These are phyloP conservation scores for Solanum bulbocastanum DNA, from an alignment of 257 asterid species.

Conservation along the genomic window DNA sequence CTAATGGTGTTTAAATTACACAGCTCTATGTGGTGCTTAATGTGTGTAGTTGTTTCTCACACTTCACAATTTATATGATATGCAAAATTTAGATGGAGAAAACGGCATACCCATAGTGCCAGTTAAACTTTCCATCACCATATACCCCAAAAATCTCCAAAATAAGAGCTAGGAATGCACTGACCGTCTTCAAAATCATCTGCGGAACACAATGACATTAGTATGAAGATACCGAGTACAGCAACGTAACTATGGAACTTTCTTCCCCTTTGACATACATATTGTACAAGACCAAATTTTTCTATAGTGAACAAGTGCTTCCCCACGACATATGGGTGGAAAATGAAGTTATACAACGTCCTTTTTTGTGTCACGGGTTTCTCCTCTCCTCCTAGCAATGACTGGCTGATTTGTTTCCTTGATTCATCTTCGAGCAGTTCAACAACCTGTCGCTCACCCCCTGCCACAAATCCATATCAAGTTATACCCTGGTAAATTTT, in stretches of 20 bases:
- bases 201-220: conserved; percentile 1
- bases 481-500: background rate
- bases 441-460: conserved; percentile 62
- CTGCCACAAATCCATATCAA: conserved; percentile 21
- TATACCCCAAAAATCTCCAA: conserved; percentile 82
- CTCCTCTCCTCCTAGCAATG: conserved; percentile 50
- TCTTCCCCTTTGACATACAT: conserved; percentile 28
- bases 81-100: background rate
- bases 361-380: conserved; percentile 16
- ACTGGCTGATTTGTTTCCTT: conserved; percentile 32
- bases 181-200: conserved; percentile 91
- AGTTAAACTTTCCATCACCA: conserved; percentile 87
- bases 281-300: conserved; percentile 89
- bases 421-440: conserved; percentile 70
- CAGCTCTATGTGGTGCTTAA: background rate
- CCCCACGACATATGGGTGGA: conserved; percentile 55
- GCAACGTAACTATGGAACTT: background rate
- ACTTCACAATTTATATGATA: background rate
- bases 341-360: conserved; percentile 42
- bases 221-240: background rate
- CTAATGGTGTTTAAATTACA: background rate
- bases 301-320: conserved; percentile 57
- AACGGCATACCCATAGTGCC: conserved; percentile 73
- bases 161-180: conserved; percentile 69
- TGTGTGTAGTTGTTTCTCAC: background rate